Base-by-base conservation (phyloP, 2,329 filamentous ascomycete genomes). In the Neopestalotiopsis clavispora region DNA sequence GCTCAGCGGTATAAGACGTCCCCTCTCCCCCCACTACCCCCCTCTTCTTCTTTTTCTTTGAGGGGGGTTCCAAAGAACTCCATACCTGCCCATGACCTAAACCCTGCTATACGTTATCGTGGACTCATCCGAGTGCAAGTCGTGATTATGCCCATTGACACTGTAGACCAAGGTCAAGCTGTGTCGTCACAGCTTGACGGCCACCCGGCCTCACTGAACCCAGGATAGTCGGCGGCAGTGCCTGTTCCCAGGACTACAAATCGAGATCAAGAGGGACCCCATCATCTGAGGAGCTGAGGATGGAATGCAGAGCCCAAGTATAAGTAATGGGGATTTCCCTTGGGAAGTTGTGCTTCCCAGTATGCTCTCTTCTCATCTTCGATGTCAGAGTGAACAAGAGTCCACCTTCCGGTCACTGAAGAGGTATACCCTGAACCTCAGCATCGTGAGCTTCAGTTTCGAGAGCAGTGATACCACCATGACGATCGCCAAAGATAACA, bases 21-120 rank as follows among this genome's bases (percentile, higher is more conserved):
- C 59, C 59, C 59, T 62, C 59, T 62, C 59, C 59, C 59, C 59
- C 59, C 59, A 62, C n/a, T 30, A 62, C 59, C 59, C 59, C 59
- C 59, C 59, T 62, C 59, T 62, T 34, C n/a, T 40, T 52, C 45
- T 40, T 42, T 40, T 62, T 17, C 32, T 12, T 9, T 14, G 30
- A n/a, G 59, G 59, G 59, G 59, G 59, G 34, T 20, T 34, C 12
- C 32, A 20, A 20, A 62, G 59, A 6, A 52, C 17, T 20, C n/a
- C 59, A 20, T 38, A 38, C 32, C 14, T 40, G 13, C 2, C 4
- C 32, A 20, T 14, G 17, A 34, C 13, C 32, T 32, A 6, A 30
- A 34, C 59, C 20, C 6, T n/a, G 7, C 14, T 32, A 62, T 62
- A 10, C 30, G 10, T 14, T 59, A 20, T 34, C 28, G 28, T 17